Evolutionary conservation across 768 basidiomycete species (phyloP), one percentile per base, ranked within the genome.

Genomic region (Mycena venus): DNA sequence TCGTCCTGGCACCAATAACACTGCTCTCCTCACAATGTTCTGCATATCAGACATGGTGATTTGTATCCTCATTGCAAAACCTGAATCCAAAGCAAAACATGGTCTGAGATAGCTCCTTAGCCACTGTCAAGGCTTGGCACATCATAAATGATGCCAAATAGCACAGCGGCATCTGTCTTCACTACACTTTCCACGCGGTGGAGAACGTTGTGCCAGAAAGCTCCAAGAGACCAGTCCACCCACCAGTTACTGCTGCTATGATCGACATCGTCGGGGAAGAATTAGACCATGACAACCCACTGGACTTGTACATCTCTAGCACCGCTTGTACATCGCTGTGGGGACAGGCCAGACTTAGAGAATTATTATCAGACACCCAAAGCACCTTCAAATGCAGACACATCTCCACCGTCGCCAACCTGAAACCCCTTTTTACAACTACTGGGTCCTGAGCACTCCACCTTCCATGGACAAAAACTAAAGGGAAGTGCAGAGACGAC

Each of bases 121-220:
- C 62, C 7, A 44, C 62, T 1, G 67, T 68, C 1, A 56, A 60
- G 27, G 79, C 79, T 0, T 79, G 78, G 78, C 78, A 81, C 21
- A 55, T 76, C 17, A 58, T 75, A 53, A 47, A 75, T 12, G 56
- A 62, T 4, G 36, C 31, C 7, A 58, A 32, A 0, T 79, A 72
- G 73, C 21, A 64, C 0, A 70, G 73, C 19, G 42, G 68, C 0
- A 14, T 70, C 6, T 23, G 42, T 1, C 69, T 79, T 0, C 38
- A 34, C 23, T 78, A 75, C 27, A 42, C 79, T 0, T 36, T 75
- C 0, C 19, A 65, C 0, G 67, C 78, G 0, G 59, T 77, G 0
- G n/a, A 27, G 5, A 74, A 77, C 19, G 64, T 78, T 1, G 42
- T 68, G 11, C 78, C 73, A 2, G 58, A 23, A 12, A 51, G 64